Percentiles rank a stretch among this genome's conserved stretches.
These are phyloP conservation scores for Nemania sp. DNA, from an alignment of 2,329 filamentous ascomycete species.

Conservation along the genomic window DNA sequence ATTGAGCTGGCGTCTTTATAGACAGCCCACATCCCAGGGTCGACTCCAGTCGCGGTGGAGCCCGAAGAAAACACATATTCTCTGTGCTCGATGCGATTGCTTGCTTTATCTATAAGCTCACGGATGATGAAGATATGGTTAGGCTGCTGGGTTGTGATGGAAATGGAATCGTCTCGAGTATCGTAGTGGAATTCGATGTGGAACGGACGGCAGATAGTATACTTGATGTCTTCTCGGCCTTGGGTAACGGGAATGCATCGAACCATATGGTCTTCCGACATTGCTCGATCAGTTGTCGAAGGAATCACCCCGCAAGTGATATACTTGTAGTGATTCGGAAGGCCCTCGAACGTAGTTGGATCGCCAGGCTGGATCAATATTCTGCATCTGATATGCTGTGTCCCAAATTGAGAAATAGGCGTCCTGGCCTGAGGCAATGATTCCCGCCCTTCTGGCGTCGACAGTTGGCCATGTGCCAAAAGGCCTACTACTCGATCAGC, in stretches of 20 bases:
- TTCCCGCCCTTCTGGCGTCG: no score
- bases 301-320: no score
- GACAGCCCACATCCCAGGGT: background rate
- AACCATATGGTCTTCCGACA: background rate
- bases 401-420: background rate
- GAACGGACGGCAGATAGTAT: background rate
- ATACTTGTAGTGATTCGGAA: background rate
- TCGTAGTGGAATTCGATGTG: background rate
- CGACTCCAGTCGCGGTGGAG: background rate
- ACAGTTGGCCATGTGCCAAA: no score
- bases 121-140: no score
- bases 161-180: background rate
- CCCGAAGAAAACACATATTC: no score
- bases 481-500: no score
- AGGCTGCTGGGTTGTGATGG: background rate
- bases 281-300: no score
- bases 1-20: background rate
- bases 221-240: background rate
- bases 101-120: background rate
- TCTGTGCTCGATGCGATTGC: background rate
- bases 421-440: no score
- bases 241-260: background rate
- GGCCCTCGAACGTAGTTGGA: background rate
- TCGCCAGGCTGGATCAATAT: background rate
- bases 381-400: background rate